Percentiles rank a stretch among this genome's conserved stretches.
phyloP scores from a whole-genome alignment of 352 stramenopile species.

The Aphanomyces astaci region DNA sequence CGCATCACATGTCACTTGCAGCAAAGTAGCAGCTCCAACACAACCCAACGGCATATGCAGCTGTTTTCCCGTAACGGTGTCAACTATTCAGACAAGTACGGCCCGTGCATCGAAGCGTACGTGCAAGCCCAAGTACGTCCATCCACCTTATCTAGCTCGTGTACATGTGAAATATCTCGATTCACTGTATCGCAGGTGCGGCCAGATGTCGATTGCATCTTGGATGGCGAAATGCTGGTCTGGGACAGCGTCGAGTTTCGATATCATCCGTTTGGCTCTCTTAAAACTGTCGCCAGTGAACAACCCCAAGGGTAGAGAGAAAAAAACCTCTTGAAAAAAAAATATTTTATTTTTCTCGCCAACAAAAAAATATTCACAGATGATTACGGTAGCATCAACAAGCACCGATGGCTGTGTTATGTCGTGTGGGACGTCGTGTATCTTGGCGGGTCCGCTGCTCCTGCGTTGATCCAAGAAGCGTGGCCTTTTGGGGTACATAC shows the following conservation, averaged over 20 bases:
- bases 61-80: constrained; percentile 81
- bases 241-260: constrained; percentile 77
- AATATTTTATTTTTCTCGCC: too few relatives aligned
- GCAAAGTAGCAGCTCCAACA: constrained; percentile 24
- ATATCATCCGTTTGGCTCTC: constrained; percentile 64
- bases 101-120: constrained; percentile 46
- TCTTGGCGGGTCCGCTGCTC: constrained; percentile 31
- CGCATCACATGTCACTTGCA: constrained; percentile 74
- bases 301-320: constrained; percentile 19
- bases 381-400: constrained; percentile 37
- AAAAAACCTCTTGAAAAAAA: too few relatives aligned
- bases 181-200: too few relatives aligned
- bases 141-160: background rate
- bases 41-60: constrained; percentile 34
- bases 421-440: constrained; percentile 82
- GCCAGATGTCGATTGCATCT: constrained; percentile 53
- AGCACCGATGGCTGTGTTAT: constrained; percentile 71
- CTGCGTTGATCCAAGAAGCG: background rate
- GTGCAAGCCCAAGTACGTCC: constrained; percentile 48
- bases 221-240: constrained; percentile 86
- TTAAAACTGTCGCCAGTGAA: constrained; percentile 72
- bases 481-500: constrained; percentile 1
- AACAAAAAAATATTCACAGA: too few relatives aligned
- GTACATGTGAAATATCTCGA: too few relatives aligned
- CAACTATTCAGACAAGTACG: constrained; percentile 75